Conservation (phyloP, 202 grass and related monocot genomes). For the Brachypodium distachyon region DNA sequence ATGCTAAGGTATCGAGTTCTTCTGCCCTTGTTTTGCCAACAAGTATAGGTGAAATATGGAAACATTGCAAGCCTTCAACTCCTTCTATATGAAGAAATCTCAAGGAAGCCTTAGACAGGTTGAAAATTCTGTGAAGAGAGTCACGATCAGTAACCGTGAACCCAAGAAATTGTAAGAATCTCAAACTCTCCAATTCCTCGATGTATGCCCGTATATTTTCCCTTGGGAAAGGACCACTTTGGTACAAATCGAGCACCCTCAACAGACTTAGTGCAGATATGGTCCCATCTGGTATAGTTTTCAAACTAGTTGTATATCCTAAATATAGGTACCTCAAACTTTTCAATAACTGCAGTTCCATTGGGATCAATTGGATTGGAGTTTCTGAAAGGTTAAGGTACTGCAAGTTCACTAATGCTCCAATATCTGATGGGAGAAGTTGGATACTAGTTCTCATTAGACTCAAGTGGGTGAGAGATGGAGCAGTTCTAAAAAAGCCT, state of each 20-base stretch:
- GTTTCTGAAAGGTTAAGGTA: not conserved
- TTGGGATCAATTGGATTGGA: not conserved
- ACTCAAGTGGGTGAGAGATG: not conserved
- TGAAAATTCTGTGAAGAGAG: not conserved
- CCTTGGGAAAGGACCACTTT: not conserved
- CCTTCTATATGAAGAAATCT: not conserved
- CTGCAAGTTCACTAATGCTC: not conserved
- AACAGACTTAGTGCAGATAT: not conserved
- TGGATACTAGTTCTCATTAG: not conserved
- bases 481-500: not conserved
- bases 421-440: not conserved
- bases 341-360: not conserved
- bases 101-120: not conserved
- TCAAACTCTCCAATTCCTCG: not conserved
- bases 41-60: not conserved
- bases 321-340: not conserved
- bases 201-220: not conserved
- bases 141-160: not conserved
- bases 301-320: not conserved
- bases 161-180: not conserved
- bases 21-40: not conserved
- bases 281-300: not conserved
- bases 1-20: not conserved
- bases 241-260: not conserved
- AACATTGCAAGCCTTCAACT: not conserved